Evolutionary conservation across 345 rosid genomes (phyloP).

Genomic region (Eucalyptus dawsonii): DNA sequence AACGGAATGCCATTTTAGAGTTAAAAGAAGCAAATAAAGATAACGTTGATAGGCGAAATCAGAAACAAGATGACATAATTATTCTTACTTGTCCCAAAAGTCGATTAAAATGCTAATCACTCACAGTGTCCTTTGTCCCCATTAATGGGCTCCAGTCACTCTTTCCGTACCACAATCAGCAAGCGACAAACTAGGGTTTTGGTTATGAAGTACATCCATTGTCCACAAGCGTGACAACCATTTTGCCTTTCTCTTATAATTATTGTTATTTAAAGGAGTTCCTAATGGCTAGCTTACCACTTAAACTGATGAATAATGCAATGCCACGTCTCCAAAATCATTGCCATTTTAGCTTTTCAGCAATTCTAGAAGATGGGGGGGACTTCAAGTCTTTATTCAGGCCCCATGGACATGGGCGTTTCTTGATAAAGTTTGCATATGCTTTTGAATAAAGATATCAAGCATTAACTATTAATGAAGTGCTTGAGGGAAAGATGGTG

Average conservation of each 20-base stretch:
- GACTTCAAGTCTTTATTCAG: conserved; percentile 18
- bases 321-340: conserved; percentile 28
- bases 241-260: neutral
- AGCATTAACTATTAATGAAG: neutral
- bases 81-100: neutral
- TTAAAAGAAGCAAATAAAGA: neutral
- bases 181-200: neutral
- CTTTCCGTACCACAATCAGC: conserved; percentile 17
- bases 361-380: neutral
- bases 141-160: conserved; percentile 3
- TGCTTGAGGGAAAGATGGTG: conserved; percentile 24
- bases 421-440: conserved; percentile 23
- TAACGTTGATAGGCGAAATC: neutral
- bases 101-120: neutral
- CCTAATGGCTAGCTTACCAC: conserved; percentile 33
- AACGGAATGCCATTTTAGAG: neutral
- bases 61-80: neutral
- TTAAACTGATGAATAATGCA: conserved; percentile 1
- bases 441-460: neutral
- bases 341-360: neutral
- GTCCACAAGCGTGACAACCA: neutral
- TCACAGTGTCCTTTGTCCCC: conserved; percentile 6
- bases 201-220: neutral
- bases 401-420: conserved; percentile 45
- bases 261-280: neutral